Percentiles rank a stretch among this genome's conserved stretches.
Evolutionary conservation across 1,284 basidiomycete genomes (phyloP).

Genomic region (Naganishia cerealis): DNA sequence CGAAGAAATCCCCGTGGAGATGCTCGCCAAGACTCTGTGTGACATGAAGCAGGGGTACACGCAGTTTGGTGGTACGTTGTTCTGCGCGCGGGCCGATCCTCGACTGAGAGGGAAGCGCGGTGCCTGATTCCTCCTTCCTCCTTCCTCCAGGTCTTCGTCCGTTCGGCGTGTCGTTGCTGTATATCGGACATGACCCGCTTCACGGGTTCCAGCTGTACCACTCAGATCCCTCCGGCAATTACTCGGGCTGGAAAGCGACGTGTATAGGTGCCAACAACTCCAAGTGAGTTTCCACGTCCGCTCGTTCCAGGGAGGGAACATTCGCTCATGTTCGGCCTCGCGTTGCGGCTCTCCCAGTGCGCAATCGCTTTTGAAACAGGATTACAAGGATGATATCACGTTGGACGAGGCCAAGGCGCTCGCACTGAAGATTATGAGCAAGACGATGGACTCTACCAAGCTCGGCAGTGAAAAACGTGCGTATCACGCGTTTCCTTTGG

Average conservation of each 20-base stretch:
- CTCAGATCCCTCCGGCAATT: slow-evolving; percentile 97
- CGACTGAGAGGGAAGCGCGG: background rate
- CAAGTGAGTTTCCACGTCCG: slow-evolving; percentile 49
- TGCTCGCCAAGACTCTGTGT: slow-evolving; percentile 88
- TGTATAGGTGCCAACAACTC: slow-evolving; percentile 97
- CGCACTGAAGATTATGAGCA: slow-evolving; percentile 92
- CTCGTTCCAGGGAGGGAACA: background rate
- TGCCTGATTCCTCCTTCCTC: background rate
- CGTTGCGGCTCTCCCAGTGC: slow-evolving; percentile 64
- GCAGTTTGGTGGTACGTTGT: slow-evolving; percentile 81
- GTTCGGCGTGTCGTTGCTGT: slow-evolving; percentile 94
- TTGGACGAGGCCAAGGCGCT: slow-evolving; percentile 89
- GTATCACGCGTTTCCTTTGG: slow-evolving; percentile 47
- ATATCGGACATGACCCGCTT: slow-evolving; percentile 93
- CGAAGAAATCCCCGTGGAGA: slow-evolving; percentile 96
- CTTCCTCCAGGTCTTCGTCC: slow-evolving; percentile 75
- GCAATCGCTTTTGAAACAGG: slow-evolving; percentile 91
- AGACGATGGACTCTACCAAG: slow-evolving; percentile 98
- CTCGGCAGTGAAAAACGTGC: slow-evolving; percentile 89
- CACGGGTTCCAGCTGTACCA: slow-evolving; percentile 98
- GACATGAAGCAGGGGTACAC: slow-evolving; percentile 99
- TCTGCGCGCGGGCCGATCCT: background rate
- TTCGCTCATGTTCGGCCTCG: background rate
- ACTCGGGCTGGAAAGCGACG: slow-evolving; percentile 98
- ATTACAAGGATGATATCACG: slow-evolving; percentile 92